A percentile compares a stretch with the other conserved stretches of the same genome.
Conservation (phyloP, 495 filamentous ascomycete species). For the Trypethelium eluteriae region DNA sequence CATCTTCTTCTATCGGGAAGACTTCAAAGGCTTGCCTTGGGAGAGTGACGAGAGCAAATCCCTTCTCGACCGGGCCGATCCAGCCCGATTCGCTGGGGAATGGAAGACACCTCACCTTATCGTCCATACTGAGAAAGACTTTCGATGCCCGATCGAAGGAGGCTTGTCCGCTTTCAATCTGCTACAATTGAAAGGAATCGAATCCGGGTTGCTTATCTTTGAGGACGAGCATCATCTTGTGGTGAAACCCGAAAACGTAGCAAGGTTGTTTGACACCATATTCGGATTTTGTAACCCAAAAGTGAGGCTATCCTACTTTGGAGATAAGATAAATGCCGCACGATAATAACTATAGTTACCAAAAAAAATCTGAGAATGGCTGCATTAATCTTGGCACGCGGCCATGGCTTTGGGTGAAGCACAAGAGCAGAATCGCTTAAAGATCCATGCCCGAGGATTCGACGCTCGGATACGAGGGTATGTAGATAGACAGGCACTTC, state of each 20-base stretch:
- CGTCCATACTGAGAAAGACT: constrained; percentile 89
- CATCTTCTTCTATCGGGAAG: constrained; percentile 34
- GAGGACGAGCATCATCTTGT: constrained; percentile 87
- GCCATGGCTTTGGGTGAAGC: background rate
- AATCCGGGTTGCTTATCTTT: constrained; percentile 60
- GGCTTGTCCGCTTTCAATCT: constrained; percentile 84
- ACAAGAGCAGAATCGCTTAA: background rate
- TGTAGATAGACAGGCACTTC: background rate
- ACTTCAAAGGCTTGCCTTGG: constrained; percentile 41
- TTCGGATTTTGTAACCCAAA: constrained; percentile 1
- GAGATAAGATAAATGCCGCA: background rate
- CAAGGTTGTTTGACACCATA: background rate
- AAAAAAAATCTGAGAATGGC: background rate
- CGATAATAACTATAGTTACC: background rate
- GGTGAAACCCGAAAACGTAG: constrained; percentile 77
- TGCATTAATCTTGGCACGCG: background rate
- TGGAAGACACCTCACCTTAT: constrained; percentile 86
- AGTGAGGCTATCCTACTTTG: background rate
- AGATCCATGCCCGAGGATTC: background rate
- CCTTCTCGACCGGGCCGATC: constrained; percentile 3
- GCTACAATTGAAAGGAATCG: constrained; percentile 65
- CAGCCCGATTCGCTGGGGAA: constrained; percentile 9
- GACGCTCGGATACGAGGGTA: background rate
- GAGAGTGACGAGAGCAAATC: constrained; percentile 4
- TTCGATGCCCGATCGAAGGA: constrained; percentile 73